A percentile compares a stretch with the other conserved stretches of the same genome.
phyloP scores from a whole-genome alignment of 257 asterid genomes.

The Coffea eugenioides region DNA sequence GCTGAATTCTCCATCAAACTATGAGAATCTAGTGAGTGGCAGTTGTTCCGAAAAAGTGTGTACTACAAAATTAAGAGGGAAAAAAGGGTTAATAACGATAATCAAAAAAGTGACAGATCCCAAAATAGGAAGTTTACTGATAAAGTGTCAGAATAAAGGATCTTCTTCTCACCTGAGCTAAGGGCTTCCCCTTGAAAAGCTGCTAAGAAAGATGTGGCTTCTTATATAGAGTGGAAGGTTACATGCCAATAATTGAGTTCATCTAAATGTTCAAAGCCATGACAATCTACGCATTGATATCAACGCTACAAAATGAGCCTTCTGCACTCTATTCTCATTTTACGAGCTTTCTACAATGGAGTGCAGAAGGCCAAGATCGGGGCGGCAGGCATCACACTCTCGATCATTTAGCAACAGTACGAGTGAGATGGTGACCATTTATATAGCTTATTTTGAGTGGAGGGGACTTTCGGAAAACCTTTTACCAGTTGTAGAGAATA shows the following conservation, averaged over 20 bases:
- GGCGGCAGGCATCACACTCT: constrained; percentile 4
- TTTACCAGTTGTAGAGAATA: too few species aligned
- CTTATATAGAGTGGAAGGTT: background rate
- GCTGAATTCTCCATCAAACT: constrained; percentile 7
- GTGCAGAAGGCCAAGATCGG: constrained; percentile 11
- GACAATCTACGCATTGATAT: background rate
- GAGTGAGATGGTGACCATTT: too few species aligned
- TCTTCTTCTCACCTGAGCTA: too few species aligned
- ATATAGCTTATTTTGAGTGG: too few species aligned
- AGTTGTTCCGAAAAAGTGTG: too few species aligned
- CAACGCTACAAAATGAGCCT: constrained; percentile 4
- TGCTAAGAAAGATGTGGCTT: background rate
- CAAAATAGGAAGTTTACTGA: background rate
- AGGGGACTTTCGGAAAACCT: too few species aligned
- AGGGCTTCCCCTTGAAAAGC: background rate
- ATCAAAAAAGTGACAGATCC: too few species aligned
- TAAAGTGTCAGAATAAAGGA: too few species aligned
- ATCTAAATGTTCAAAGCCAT: background rate
- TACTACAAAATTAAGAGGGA: too few species aligned
- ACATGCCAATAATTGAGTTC: background rate
- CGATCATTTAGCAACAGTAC: too few species aligned
- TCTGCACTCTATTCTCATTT: background rate
- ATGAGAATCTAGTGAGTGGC: too few species aligned
- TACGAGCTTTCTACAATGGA: background rate
- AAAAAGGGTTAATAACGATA: too few species aligned